Percentiles rank a stretch among this genome's conserved stretches.
phyloP scores from a whole-genome alignment of 2,329 filamentous ascomycete genomes.

The Trichoderma asperellum region DNA sequence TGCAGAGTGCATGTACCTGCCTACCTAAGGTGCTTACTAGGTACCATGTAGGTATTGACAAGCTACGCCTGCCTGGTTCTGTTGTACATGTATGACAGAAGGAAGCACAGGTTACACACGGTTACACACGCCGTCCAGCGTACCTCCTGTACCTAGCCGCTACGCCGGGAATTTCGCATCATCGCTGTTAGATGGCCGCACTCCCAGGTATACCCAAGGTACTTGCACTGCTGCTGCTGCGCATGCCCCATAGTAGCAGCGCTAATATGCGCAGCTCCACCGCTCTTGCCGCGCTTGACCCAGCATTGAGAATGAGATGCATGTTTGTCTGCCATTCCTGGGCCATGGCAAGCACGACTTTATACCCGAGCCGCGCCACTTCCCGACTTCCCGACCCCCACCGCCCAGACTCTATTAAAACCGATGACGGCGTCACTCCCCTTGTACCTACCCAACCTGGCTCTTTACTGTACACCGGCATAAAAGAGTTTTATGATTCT shows the following conservation, averaged over 20 bases:
- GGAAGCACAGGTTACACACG: neutral
- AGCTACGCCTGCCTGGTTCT: neutral
- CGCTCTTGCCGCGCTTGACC: neutral
- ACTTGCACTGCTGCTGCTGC: neutral
- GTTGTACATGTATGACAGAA: neutral
- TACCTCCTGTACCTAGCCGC: neutral
- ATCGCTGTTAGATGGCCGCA: neutral
- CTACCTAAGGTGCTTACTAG: too few species aligned
- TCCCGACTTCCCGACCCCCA: neutral
- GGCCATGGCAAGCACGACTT: neutral
- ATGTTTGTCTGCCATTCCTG: neutral
- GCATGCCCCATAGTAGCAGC: neutral
- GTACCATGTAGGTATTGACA: neutral
- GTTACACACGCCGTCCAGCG: too few species aligned
- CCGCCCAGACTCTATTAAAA: neutral
- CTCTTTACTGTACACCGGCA: too few species aligned
- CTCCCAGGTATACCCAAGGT: neutral
- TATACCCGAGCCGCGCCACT: neutral
- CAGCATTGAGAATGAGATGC: conserved; percentile 1
- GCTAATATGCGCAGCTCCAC: neutral
- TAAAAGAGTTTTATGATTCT: too few species aligned
- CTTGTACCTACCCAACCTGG: too few species aligned
- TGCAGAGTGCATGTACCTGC: too few species aligned
- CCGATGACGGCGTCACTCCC: neutral
- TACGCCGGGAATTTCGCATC: neutral